A percentile compares a stretch with the other conserved stretches of the same genome.
These are phyloP conservation scores for Tetrahymena borealis DNA, from an alignment of 73 alveolate species.

Conservation along the genomic window DNA sequence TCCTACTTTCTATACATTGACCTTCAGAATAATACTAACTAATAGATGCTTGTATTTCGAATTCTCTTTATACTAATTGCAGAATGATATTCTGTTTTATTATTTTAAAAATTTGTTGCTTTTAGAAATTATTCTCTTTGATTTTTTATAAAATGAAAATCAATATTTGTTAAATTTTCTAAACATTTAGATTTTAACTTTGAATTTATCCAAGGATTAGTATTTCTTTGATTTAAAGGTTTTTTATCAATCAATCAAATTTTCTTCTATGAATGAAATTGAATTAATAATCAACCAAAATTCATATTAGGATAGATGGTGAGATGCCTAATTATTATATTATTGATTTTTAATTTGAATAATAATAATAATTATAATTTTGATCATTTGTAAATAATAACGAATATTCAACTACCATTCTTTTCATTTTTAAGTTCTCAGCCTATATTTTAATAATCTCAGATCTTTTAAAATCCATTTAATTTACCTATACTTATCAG, in stretches of 20 bases:
- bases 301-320: background rate
- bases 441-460: background rate
- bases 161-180: background rate
- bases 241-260: background rate
- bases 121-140: background rate
- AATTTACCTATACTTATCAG: background rate
- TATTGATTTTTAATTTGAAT: background rate
- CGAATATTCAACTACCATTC: background rate
- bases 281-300: background rate
- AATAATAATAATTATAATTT: too few relatives aligned
- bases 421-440: too few relatives aligned
- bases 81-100: too few relatives aligned
- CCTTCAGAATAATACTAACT: background rate
- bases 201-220: background rate
- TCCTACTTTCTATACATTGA: conserved; percentile 78
- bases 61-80: too few relatives aligned
- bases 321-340: background rate
- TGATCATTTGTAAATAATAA: background rate
- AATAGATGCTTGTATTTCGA: too few relatives aligned
- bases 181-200: background rate
- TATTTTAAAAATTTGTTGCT: too few relatives aligned
- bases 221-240: background rate
- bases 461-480: background rate
- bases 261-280: background rate
- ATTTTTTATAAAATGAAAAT: background rate